These are phyloP conservation scores for Urostyla sp. DNA, from an alignment of 73 alveolate genomes.

Conservation along the genomic window DNA sequence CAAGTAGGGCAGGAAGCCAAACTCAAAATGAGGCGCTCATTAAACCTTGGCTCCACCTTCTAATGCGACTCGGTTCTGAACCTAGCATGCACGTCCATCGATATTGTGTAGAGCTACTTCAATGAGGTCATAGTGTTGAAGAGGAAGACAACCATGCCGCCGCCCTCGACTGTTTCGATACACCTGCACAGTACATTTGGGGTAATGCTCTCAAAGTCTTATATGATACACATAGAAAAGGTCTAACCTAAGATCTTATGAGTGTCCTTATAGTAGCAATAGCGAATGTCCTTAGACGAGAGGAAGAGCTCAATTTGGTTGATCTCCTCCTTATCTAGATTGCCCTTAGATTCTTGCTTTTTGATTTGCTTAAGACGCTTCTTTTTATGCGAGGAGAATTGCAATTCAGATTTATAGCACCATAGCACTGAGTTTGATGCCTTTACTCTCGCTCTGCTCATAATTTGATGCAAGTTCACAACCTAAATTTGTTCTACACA, in stretches of 20 bases:
- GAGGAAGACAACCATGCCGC: constrained; percentile 94
- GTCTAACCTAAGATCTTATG: constrained; percentile 99
- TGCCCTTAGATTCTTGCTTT: constrained; percentile 89
- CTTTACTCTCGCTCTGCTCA: constrained; percentile 86
- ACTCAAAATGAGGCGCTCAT: constrained; percentile 96
- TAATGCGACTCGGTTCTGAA: constrained; percentile 93
- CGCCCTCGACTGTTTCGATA: constrained; percentile 98
- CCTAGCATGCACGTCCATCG: constrained; percentile 98
- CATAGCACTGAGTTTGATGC: constrained; percentile 96
- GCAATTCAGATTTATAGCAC: constrained; percentile 97
- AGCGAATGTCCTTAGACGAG: constrained; percentile 96
- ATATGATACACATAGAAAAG: constrained; percentile 94
- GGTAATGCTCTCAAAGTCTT: constrained; percentile 99
- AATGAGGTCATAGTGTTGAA: constrained; percentile 97
- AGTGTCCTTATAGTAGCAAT: constrained; percentile 99
- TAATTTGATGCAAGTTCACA: constrained; percentile 95
- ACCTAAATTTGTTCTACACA: constrained; percentile 56
- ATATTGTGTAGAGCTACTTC: constrained; percentile 95
- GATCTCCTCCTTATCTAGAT: constrained; percentile 94
- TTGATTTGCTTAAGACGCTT: constrained; percentile 98
- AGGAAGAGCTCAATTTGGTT: constrained; percentile 98
- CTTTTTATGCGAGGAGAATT: constrained; percentile 97
- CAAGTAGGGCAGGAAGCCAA: constrained; percentile 87
- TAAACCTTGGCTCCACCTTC: constrained; percentile 98
- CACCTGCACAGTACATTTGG: constrained; percentile 99